These are phyloP conservation scores for Striga hermonthica DNA, from an alignment of 305 asterid genomes.

Conservation along the genomic window DNA sequence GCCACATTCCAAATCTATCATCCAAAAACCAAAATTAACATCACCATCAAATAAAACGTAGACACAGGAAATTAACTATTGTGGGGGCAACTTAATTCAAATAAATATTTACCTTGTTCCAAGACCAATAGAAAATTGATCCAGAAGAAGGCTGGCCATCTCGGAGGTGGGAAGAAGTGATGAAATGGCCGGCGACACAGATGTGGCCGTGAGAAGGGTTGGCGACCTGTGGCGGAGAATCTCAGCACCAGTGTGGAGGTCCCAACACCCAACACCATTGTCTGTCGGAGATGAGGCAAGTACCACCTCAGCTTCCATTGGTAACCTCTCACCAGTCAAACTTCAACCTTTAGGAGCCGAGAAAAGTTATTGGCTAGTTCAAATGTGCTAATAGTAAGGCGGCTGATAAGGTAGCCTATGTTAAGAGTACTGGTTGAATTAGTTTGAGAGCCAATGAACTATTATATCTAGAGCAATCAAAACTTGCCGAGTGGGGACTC, in stretches of 20 bases:
- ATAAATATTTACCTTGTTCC: constrained; percentile 64
- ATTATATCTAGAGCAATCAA: no score
- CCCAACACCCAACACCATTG: constrained; percentile 86
- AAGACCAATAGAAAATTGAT: constrained; percentile 75
- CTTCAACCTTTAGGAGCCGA: not conserved
- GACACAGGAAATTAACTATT: no score
- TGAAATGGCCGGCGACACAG: constrained; percentile 63
- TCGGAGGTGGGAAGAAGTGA: constrained; percentile 78
- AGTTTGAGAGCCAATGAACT: no score
- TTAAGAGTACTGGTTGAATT: no score
- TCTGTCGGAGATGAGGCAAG: constrained; percentile 81
- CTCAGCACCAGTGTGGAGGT: constrained; percentile 74
- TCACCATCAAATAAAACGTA: no score
- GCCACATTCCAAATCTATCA: not conserved
- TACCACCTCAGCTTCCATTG: constrained; percentile 55
- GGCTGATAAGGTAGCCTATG: no score
- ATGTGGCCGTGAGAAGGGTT: constrained; percentile 69
- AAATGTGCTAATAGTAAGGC: no score
- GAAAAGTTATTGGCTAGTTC: no score
- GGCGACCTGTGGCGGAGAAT: constrained; percentile 57
- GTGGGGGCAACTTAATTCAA: not conserved
- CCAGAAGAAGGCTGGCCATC: constrained; percentile 63
- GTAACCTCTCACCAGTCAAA: not conserved
- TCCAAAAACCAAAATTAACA: not conserved
- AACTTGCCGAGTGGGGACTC: no score